phyloP scores from a whole-genome alignment of 805 yeast genomes.

The Metschnikowia chrysomelidarum region DNA sequence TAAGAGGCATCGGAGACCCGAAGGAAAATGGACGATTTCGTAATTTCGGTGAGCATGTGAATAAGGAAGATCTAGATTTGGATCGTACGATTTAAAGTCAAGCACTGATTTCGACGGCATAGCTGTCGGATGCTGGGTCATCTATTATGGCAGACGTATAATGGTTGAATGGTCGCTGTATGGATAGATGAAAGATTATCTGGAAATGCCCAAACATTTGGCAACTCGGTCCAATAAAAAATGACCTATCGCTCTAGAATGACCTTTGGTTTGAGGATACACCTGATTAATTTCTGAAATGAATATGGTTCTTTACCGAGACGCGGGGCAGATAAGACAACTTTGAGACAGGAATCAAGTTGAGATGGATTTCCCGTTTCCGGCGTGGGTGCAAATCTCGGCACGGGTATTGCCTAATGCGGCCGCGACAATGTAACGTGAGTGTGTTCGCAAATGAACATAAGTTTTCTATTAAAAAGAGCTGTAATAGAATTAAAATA shows the following conservation, averaged over 20 bases:
- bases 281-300: too few species aligned
- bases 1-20: slow-evolving; percentile 66
- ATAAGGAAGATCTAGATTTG: slow-evolving; percentile 27
- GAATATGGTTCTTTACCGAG: slow-evolving; percentile 6
- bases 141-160: background rate
- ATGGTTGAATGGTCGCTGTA: too few species aligned
- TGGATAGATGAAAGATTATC: too few species aligned
- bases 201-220: too few species aligned
- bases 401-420: slow-evolving; percentile 6
- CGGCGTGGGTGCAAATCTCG: slow-evolving; percentile 11
- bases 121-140: too few species aligned
- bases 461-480: too few species aligned
- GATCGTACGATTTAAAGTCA: slow-evolving; percentile 5
- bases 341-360: too few species aligned
- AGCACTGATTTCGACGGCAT: slow-evolving; percentile 8
- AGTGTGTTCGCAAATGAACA: background rate
- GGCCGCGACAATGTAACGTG: slow-evolving; percentile 10
- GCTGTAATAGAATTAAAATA: too few species aligned
- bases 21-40: slow-evolving; percentile 51
- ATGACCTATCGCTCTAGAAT: too few species aligned
- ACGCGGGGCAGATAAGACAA: slow-evolving; percentile 5
- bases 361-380: slow-evolving; percentile 4
- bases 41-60: slow-evolving; percentile 39
- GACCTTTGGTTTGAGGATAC: too few species aligned
- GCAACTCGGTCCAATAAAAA: too few species aligned